phyloP scores from a whole-genome alignment of 805 yeast species.

The Kluyveromyces nonfermentans region DNA sequence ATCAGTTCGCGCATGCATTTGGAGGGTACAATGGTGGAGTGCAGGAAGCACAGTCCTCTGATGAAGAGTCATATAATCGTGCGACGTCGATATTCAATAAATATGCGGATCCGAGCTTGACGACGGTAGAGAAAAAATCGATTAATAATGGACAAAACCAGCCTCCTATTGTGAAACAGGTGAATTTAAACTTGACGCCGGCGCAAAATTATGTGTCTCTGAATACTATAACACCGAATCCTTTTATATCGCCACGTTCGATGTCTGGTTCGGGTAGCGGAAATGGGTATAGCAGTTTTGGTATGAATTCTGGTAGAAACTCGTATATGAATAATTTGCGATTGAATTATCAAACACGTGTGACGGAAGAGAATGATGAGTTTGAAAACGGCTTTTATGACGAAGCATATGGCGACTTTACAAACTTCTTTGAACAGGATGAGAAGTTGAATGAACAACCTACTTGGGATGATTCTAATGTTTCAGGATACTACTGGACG shows the following conservation, averaged over 20 bases:
- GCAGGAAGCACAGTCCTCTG: not conserved
- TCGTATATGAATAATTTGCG: not conserved
- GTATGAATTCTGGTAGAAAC: not conserved
- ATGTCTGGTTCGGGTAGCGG: not conserved
- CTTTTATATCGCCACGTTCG: not conserved
- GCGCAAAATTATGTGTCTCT: slow-evolving; percentile 22
- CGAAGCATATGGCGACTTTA: not conserved
- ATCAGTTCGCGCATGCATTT: not conserved
- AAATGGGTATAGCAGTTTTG: not conserved
- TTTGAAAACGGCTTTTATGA: slow-evolving; percentile 1
- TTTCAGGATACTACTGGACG: slow-evolving; percentile 9
- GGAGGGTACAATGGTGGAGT: not conserved
- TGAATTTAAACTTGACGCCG: slow-evolving; percentile 7
- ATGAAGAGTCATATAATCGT: not conserved
- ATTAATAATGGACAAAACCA: not conserved
- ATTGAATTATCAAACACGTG: slow-evolving; percentile 1
- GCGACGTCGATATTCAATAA: slow-evolving; percentile 17
- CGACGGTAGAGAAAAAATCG: slow-evolving; percentile 15
- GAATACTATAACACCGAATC: slow-evolving; percentile 13
- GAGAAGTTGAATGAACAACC: slow-evolving; percentile 1
- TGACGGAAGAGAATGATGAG: not conserved
- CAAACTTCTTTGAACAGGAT: slow-evolving; percentile 1
- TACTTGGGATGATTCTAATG: slow-evolving; percentile 1
- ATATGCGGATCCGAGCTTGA: slow-evolving; percentile 28
- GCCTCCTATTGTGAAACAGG: slow-evolving; percentile 3